Evolutionary conservation across 2,329 filamentous ascomycete genomes (phyloP).

Genomic region (Hypoxylon sp.): DNA sequence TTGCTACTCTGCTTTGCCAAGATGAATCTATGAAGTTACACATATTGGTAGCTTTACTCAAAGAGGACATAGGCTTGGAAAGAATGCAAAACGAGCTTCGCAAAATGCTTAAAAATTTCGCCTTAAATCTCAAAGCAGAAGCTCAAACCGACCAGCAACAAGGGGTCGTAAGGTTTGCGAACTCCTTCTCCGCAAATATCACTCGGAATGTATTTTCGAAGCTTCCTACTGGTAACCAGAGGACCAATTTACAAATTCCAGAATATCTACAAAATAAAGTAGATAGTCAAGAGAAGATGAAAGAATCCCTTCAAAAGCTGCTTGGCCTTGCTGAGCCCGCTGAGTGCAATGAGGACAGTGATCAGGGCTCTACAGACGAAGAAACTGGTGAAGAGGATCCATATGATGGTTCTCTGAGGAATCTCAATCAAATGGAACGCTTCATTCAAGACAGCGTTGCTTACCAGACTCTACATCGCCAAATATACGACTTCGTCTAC

Average conservation of each 20-base stretch:
- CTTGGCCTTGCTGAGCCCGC: background rate
- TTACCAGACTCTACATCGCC: background rate
- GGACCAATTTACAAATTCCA: background rate
- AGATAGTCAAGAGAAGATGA: background rate
- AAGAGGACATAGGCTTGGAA: background rate
- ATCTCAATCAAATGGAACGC: background rate
- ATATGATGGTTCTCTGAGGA: background rate
- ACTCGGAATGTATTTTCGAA: background rate
- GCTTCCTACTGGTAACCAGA: background rate
- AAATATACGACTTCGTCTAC: conserved; percentile 1
- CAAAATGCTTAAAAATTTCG: background rate
- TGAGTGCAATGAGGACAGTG: background rate
- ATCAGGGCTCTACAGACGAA: conserved; percentile 6
- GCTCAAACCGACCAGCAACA: background rate
- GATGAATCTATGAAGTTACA: background rate
- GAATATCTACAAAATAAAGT: background rate
- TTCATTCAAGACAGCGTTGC: background rate
- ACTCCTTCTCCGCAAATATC: background rate
- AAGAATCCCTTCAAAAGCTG: background rate
- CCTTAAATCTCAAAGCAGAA: conserved; percentile 6
- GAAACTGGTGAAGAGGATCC: background rate
- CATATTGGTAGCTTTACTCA: background rate
- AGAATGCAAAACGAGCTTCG: background rate
- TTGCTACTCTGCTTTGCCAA: background rate
- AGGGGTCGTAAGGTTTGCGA: background rate